Evolutionary conservation across 169 alveolate species (phyloP).

Genomic region (Plasmodium coatneyi): DNA sequence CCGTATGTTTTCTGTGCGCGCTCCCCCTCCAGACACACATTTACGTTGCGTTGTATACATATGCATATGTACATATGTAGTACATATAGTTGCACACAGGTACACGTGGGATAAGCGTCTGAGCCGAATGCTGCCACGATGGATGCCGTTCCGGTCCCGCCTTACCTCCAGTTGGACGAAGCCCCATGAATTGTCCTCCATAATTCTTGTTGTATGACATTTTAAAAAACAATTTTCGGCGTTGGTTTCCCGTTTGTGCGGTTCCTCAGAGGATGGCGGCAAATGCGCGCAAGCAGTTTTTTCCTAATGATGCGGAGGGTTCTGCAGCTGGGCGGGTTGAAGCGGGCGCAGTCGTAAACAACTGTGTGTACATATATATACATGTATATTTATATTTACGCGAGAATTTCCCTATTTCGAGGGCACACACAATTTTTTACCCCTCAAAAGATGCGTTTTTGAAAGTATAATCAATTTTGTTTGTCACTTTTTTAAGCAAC

Average conservation of each 20-base stretch:
- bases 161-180: slow-evolving; percentile 26
- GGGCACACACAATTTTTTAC: background rate
- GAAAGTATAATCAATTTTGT: background rate
- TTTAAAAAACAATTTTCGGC: slow-evolving; percentile 15
- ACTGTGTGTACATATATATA: background rate
- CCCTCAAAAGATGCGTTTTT: background rate
- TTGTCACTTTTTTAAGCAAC: background rate
- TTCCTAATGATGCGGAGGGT: background rate
- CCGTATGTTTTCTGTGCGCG: background rate
- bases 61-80: background rate
- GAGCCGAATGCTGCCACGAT: background rate
- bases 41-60: background rate
- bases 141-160: background rate
- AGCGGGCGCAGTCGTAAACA: background rate
- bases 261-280: background rate
- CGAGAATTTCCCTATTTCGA: background rate
- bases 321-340: background rate
- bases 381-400: background rate
- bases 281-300: background rate
- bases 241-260: background rate
- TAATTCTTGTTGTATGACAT: slow-evolving; percentile 72
- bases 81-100: background rate
- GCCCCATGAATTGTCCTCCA: slow-evolving; percentile 75
- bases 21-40: background rate
- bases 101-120: background rate